Base-by-base conservation (phyloP, 1,139 yeast species). In the Saccharomyces hybrid region DNA sequence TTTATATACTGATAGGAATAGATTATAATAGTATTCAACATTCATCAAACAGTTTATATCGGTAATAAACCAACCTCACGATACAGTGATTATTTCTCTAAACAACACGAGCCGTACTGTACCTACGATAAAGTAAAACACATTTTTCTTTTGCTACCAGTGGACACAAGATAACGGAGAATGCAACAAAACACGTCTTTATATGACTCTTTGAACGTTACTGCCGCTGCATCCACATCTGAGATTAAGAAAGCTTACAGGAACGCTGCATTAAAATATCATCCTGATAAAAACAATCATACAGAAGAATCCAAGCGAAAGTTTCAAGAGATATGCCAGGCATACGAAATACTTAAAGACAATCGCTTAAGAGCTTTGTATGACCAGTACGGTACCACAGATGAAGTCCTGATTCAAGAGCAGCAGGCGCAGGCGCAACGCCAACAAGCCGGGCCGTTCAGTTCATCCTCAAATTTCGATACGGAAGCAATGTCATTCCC, bases 271-370 rank as follows among this genome's bases (percentile, higher is more conserved):
- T 72, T 88, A 13, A 68, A 69, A 11, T 69, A 78, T 29, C 96
- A 88, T 66, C 96, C 96, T 0, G 96, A 88, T 65, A 88, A 88
- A 65, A 71, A 71, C 38, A 63, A 59, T 72, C 73, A 71, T 46
- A 70, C 76, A 1, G 79, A 79, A 65, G 71, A 68, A 46, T 81
- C 85, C 2, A 84, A 84, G 47, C 80, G 76, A 63, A 78, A 75
- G 68, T 83, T 83, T 64, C 83, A 82, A 66, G 81, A 80, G 62
- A 71, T 82, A 53, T 77, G 82, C 6, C 76, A 73, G 59, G 86
- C 85, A n/a, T 82, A 82, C 64, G 84, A 81, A 63, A 72, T 80
- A 38, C 72, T 83, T 51, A 72, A 76, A 2, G 84, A 83, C 61
- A 75, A 72, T 16, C 76, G 75, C 54, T 78, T 79, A 67, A 75